Evolutionary conservation across 495 filamentous ascomycete species (phyloP).

Genomic region (Chaetomium tenue): DNA sequence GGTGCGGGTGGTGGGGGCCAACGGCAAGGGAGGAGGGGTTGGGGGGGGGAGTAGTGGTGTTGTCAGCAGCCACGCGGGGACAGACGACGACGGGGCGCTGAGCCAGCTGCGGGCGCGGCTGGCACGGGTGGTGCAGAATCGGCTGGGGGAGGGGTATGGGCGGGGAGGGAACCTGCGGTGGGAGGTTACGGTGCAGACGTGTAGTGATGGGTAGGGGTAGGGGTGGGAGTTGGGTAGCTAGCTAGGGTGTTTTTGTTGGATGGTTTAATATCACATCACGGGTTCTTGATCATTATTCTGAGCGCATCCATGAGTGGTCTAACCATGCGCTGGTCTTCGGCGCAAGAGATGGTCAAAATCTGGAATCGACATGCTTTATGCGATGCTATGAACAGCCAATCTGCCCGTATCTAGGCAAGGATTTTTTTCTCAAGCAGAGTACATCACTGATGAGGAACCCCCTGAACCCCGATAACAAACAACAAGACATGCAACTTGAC

Average conservation of each 20-base stretch:
- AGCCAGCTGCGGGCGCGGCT: slow-evolving; percentile 69
- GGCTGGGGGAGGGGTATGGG: slow-evolving; percentile 85
- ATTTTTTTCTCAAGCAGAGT: neutral
- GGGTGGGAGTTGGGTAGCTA: no score
- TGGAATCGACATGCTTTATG: neutral
- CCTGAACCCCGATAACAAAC: neutral
- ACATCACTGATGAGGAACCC: neutral
- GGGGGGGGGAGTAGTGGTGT: slow-evolving; percentile 33
- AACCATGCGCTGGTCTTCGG: no score
- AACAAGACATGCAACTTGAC: neutral
- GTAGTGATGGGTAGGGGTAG: slow-evolving; percentile 29
- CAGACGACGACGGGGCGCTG: slow-evolving; percentile 37
- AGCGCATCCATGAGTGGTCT: no score
- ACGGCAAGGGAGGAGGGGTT: no score
- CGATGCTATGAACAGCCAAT: neutral
- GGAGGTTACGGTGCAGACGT: slow-evolving; percentile 69
- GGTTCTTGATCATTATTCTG: no score
- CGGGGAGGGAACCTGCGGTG: slow-evolving; percentile 72
- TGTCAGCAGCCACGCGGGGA: slow-evolving; percentile 52
- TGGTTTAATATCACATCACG: no score
- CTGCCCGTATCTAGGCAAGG: neutral
- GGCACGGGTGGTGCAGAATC: slow-evolving; percentile 74
- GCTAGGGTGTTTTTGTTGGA: no score
- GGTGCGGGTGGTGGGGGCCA: slow-evolving; percentile 48
- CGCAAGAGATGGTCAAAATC: neutral